Conservation (phyloP, 345 rosid species). For the Syzygium aromaticum region DNA sequence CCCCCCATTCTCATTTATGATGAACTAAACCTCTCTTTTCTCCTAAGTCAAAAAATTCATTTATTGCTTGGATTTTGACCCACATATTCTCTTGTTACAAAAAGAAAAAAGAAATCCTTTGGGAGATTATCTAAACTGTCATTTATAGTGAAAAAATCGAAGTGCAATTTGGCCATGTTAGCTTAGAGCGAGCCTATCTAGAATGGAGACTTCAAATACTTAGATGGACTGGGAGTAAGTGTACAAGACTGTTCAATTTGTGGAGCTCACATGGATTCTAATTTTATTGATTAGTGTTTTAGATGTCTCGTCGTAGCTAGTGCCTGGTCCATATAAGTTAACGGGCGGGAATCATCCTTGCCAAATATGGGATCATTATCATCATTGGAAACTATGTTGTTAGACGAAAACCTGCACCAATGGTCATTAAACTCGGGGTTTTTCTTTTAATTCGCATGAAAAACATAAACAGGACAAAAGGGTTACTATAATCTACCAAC, state of each 20-base stretch:
- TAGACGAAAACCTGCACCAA: not conserved
- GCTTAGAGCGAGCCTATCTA: not conserved
- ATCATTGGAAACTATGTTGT: not conserved
- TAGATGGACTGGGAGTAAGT: not conserved
- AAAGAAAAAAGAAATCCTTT: not conserved
- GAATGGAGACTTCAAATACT: rapidly evolving
- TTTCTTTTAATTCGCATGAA: not conserved
- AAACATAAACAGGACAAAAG: not conserved
- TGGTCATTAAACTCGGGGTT: not conserved
- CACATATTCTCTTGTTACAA: not conserved
- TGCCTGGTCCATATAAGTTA: not conserved
- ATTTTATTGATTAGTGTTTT: not conserved
- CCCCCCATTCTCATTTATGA: not conserved
- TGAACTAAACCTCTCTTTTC: not conserved
- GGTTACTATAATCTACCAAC: not conserved
- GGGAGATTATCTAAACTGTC: not conserved
- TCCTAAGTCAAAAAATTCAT: not conserved
- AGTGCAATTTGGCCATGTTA: not conserved
- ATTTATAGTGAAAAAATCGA: not conserved
- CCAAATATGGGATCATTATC: not conserved
- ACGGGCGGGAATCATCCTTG: too few relatives aligned
- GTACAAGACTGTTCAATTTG: rapidly evolving
- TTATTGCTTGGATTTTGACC: not conserved
- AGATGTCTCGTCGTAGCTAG: not conserved
- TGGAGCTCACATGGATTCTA: not conserved